Base-by-base conservation (phyloP, 2,329 filamentous ascomycete genomes). In the Sarocladium brachiariae region DNA sequence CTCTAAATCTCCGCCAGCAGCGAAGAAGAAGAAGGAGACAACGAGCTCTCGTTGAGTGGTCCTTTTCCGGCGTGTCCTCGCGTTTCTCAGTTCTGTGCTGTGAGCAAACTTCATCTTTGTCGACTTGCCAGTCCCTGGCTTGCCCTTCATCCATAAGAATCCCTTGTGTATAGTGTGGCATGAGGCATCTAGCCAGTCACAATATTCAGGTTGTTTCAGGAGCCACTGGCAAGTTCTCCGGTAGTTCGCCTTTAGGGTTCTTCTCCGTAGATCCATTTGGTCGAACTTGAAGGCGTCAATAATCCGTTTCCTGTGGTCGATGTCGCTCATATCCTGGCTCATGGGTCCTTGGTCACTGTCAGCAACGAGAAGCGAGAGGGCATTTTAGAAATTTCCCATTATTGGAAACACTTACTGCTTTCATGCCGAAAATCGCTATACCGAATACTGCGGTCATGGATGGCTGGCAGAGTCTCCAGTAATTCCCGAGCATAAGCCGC, bases 11-110 rank as follows among this genome's bases (percentile, higher is more conserved):
- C 63, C 59, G 0, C 73, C 74, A 0, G 72, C 72, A 50, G 76
- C 71, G 63, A 77, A 77, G 59, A 76, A 78, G 59, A 75, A 77
- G 0, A 67, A 70, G 1, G 74, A 51, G 0, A 70, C 54, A 0
- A 62, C 35, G 11, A 23, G 21, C 2, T 45, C 37, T 16, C 16
- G 14, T 39, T 23, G 37, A 10, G n/a, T 23, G 16, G 8, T 18
- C 7, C 5, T 23, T 39, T 39, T 39, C 23, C 6, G 37, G 9
- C 21, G n/a, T n/a, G n/a, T n/a, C n/a, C n/a, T n/a, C n/a, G n/a
- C n/a, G n/a, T 56, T 59, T 18, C 45, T 53, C 16, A 54, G 54
- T n/a, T 55, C 38, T 33, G 55, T 39, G 4, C 23, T 18, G 34
- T 53, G 49, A 1, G 59, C 56, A 41, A 69, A 73, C 46, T 74